Base-by-base conservation (phyloP, 2,329 filamentous ascomycete species). In the Diaporthe velutina region DNA sequence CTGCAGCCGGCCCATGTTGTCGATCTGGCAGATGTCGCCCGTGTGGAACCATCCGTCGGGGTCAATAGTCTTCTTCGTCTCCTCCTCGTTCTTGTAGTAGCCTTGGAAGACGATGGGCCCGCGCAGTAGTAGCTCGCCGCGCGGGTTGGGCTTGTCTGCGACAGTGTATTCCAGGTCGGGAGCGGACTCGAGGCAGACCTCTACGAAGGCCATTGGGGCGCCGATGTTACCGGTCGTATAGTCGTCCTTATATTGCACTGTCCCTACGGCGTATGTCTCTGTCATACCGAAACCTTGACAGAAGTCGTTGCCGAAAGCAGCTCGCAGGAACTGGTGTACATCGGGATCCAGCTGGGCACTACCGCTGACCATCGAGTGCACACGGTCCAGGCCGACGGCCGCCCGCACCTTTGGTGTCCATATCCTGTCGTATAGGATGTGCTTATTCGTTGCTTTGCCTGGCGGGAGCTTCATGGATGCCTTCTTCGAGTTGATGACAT, bases 31-130 rank as follows among this genome's bases (percentile, higher is more conserved):
- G 78, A 99, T 96, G 80, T 99, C 97, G 73, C 97, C 97, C 0
- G 95, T 98, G 83, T 94, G 94, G 90, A 99, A 98, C 97, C 97
- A 99, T 76, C 97, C 97, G 78, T 98, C 95, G 42, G 93, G 87
- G 12, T 96, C 95, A 60, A 98, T 88, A 0, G 93, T 88, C 85
- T 97, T 97, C 74, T 87, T 85, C 1, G 96, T 98, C 88, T 98
- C 96, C 77, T 94, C 95, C 0, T 92, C 89, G 84, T 98, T 97
- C 86, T 95, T 95, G 88, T 93, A 96, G 86, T 99, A 99, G 82
- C 95, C 94, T 70, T 86, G 87, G 89, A 98, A 98, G 72, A 96
- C 87, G 76, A 90, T 90, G n/a, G 92, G 91, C 1, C 96, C 95
- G 57, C 96, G 92, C 70, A 98, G 84, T 30, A 98, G 88, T 40